phyloP scores from a whole-genome alignment of 1,139 yeast species.

The Zygoascus meyerae region DNA sequence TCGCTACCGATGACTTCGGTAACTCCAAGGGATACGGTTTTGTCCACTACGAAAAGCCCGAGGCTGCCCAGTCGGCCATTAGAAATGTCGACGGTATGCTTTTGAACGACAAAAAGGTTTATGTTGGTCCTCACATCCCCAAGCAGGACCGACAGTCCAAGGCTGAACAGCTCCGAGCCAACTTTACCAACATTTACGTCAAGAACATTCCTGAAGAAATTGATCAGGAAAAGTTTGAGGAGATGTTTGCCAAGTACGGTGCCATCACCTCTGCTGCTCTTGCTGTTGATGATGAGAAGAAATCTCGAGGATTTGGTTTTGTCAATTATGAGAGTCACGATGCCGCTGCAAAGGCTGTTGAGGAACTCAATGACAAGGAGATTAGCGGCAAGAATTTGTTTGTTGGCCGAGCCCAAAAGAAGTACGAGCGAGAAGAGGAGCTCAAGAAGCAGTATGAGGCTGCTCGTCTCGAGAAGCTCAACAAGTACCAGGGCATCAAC shows the following conservation, averaged over 20 bases:
- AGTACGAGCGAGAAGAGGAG: constrained; percentile 95
- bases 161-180: constrained; percentile 85
- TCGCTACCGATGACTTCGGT: constrained; percentile 92
- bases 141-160: constrained; percentile 94
- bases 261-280: constrained; percentile 77
- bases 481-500: constrained; percentile 97
- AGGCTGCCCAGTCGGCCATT: constrained; percentile 92
- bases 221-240: constrained; percentile 63
- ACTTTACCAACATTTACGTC: constrained; percentile 91
- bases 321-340: constrained; percentile 86
- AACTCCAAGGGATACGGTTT: constrained; percentile 95
- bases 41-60: constrained; percentile 92
- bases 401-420: constrained; percentile 99
- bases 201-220: constrained; percentile 78
- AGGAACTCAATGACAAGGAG: constrained; percentile 83
- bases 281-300: constrained; percentile 80
- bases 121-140: constrained; percentile 90
- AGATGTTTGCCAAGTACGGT: constrained; percentile 71
- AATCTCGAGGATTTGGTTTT: constrained; percentile 93
- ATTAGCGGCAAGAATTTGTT: constrained; percentile 61
- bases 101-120: constrained; percentile 94
- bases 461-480: constrained; percentile 84
- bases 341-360: constrained; percentile 87
- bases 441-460: constrained; percentile 94
- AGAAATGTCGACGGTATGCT: constrained; percentile 98